Base-by-base conservation (phyloP, 352 stramenopile genomes). In the Globisporangium spiculum region DNA sequence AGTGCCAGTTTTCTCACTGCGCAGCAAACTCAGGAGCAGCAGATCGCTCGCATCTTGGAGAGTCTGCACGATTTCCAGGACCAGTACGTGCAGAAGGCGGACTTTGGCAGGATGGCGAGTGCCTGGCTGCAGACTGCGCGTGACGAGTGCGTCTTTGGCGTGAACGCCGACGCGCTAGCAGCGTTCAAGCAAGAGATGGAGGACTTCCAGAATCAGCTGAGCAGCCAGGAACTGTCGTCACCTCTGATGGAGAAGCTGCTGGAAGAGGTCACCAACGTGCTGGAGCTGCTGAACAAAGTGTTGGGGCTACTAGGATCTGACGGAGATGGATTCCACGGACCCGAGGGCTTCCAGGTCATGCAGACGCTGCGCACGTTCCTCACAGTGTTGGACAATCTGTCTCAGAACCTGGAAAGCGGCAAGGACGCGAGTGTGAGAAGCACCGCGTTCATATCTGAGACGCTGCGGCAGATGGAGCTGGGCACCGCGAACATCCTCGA, bases 401-500 rank as follows among this genome's bases (percentile, higher is more conserved):
- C 66, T 9, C 75, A 72, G 57, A 66, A 66, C 10, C 41, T 71
- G 10, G 62, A 70, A 62, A 59, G 55, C 46, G 74, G 75, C 14
- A 63, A 76, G 20, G 63, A 74, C 0, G 54, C 68, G 32, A 65
- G 22, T 18, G 46, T 69, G 8, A 56, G 63, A 18, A 71, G 70
- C 18, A 34, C 66, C 0, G 65, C 32, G 8, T 83, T 87, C 26
- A 46, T 89, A 16, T 71, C 74, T 1, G 65, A 75, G n/a, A 67
- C 74, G n/a, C 77, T 84, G 53, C 79, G 78, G 44, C 76, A 76
- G 30, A 91, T 91, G 83, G 81, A 91, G 30, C 62, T 89, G 14
- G 83, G 83, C 3, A 88, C 79, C 0, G 83, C 81, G 4, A 88
- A 78, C 48, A 32, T 91, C 9, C 66, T 91, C 22, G 81, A 90